Base-by-base conservation (phyloP, 306 rosid species). In the Castanea crenata region DNA sequence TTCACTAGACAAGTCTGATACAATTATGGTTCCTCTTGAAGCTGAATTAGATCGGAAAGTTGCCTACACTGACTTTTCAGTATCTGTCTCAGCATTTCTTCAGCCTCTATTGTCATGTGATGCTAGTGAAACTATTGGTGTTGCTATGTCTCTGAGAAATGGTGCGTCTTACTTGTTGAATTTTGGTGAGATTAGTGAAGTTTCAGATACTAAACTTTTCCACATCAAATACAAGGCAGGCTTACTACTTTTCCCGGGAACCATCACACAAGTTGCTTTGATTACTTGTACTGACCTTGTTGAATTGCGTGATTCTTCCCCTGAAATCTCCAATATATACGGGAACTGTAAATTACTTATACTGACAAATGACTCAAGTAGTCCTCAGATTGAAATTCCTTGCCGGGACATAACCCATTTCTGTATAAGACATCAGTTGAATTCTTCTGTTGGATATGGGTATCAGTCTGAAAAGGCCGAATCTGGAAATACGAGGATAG, bases 241-340 rank as follows among this genome's bases (percentile, higher is more conserved):
- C 34, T 90, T 95, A 65, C 84, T 95, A 74, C 97, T 95, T 83
- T 91, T 90, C 80, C 99, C 99, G 27, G 88, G 89, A 3, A 85
- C 90, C 35, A 83, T 85, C 74, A 91, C 99, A 21, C 91, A 93
- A 79, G 92, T 90, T 76, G 94, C 98, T 76, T 75, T 90, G 78
- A 78, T 89, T 83, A 61, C 89, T 73, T 95, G 97, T 82, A 84
- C 79, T 86, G 73, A 83, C 35, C 63, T 32, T 78, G 59, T 76
- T 73, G 76, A 87, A 78, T 69, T 83, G 61, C 58, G 44, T 32
- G 83, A 83, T 74, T 56, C 80, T 49, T 80, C 83, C 20, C 84
- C 86, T 76, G 79, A 81, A 79, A 82, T 70, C 55, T 55, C 85
- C 62, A 56, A 70, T 76, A 51, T 85, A 84, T 83, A 3, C 59